Base-by-base conservation (phyloP, 208 protist genomes). In the Crithidia acanthocephali region DNA sequence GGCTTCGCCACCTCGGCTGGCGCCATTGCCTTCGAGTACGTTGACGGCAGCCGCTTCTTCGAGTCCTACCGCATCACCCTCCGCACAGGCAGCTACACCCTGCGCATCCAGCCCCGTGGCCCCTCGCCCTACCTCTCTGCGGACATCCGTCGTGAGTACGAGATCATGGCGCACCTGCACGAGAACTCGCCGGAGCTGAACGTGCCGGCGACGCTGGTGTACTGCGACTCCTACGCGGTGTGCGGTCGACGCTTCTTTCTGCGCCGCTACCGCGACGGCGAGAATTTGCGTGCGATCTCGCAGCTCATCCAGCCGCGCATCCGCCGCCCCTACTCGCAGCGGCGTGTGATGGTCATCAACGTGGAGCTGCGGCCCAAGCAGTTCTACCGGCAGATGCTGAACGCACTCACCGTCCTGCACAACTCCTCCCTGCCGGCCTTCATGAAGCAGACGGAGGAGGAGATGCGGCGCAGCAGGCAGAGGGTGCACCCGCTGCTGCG, bases 231-330 rank as follows among this genome's bases (percentile, higher is more conserved):
- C 0, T 85, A 90, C 67, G 76, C 84, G 13, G 81, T 89, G 20
- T 90, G 83, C 56, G 88, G 86, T 35, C 70, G 83, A 13, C 83
- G 84, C 71, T 94, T 94, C 72, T 94, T 85, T 32, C 45, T 94
- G 13, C 79, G 79, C 32, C 79, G 86, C 48, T 94, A 85, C 68
- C 58, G 73, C 57, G 88, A 94, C 37, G 86, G 88, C 42, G 84
- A 91, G 63, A 78, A 80, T 32, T 75, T 94, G 33, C 59, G 51
- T 44, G 57, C 58, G 45, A 79, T 90, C 10, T 23, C 60, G 32
- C 79, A 84, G 74, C 81, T 94, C 44, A 88, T 91, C 47, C 83
- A 87, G 78, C 85, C 88, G 15, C 83, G 81, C 51, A 84, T 93
- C 50, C 80, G 76, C 47, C 85, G 88, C 37, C 85, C 88, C 5